Evolutionary conservation across 2,329 filamentous ascomycete species (phyloP).

Genomic region (Magnaporthiopsis poae): DNA sequence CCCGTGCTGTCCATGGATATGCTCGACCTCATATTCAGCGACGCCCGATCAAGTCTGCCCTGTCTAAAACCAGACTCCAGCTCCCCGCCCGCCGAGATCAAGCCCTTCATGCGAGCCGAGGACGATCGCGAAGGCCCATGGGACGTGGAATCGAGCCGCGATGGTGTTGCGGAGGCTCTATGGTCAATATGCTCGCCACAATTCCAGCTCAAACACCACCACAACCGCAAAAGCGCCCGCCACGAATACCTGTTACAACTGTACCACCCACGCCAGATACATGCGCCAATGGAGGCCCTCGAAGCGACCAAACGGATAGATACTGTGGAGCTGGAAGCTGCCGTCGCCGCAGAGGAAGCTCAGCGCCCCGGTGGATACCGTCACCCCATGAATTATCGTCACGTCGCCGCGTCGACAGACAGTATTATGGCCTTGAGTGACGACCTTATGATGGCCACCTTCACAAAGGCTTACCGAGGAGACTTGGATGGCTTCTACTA

Average conservation of each 20-base stretch:
- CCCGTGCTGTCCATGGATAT: not conserved
- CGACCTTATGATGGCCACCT: constrained; percentile 20
- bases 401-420: constrained; percentile 16
- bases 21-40: not conserved
- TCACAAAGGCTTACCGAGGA: constrained; percentile 16
- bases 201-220: not conserved
- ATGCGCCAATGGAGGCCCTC: not conserved
- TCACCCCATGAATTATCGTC: not conserved
- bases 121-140: not conserved
- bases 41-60: not conserved
- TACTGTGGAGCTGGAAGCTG: not conserved
- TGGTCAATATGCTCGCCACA: constrained; percentile 5
- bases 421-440: constrained; percentile 24
- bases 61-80: not conserved
- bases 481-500: constrained; percentile 13
- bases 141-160: not conserved
- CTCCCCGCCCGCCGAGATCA: not conserved
- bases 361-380: not conserved
- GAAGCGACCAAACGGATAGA: not conserved
- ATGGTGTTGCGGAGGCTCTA: not conserved
- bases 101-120: not conserved
- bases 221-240: not conserved
- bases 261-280: not conserved
- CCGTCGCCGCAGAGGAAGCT: not conserved
- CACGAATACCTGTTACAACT: not conserved